phyloP scores from a whole-genome alignment of 2,329 filamentous ascomycete species.

The Fusarium mexicanum region DNA sequence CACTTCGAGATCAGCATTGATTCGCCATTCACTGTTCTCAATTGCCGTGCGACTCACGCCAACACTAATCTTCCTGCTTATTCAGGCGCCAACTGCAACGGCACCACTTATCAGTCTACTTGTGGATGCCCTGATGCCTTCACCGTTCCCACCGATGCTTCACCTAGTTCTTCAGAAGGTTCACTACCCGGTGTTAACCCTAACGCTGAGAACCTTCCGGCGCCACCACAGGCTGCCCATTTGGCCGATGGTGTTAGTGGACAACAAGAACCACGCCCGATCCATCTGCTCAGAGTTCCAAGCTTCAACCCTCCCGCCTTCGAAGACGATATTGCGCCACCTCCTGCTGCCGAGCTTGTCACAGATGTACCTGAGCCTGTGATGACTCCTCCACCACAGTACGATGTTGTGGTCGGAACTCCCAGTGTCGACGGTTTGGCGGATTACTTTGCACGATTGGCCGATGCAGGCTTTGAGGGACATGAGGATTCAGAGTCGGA shows the following conservation, averaged over 20 bases:
- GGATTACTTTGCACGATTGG: conserved; percentile 87
- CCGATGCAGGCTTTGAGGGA: conserved; percentile 69
- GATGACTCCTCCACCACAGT: conserved; percentile 84
- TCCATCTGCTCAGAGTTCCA: conserved; percentile 83
- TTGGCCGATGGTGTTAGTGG: conserved; percentile 45
- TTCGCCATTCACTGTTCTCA: conserved; percentile 91
- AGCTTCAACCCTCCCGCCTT: conserved; percentile 91
- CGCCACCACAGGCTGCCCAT: conserved; percentile 67
- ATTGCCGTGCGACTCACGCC: conserved; percentile 90
- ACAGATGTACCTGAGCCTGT: conserved; percentile 49
- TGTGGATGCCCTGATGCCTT: conserved; percentile 66
- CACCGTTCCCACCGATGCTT: conserved; percentile 66
- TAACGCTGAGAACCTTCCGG: conserved; percentile 51
- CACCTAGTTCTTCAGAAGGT: conserved; percentile 70
- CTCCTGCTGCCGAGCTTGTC: conserved; percentile 46
- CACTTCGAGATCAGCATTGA: conserved; percentile 98
- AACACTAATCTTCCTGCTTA: conserved; percentile 90
- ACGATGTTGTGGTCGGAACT: conserved; percentile 80
- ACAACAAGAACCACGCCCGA: conserved; percentile 68
- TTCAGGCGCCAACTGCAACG: conserved; percentile 60
- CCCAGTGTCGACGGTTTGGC: conserved; percentile 75
- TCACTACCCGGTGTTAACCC: conserved; percentile 55
- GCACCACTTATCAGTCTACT: conserved; percentile 56
- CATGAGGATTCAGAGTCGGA: conserved; percentile 55
- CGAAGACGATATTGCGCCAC: conserved; percentile 70